Evolutionary conservation across 2,329 filamentous ascomycete genomes (phyloP).

Genomic region (Thermomyces lanuginosus): DNA sequence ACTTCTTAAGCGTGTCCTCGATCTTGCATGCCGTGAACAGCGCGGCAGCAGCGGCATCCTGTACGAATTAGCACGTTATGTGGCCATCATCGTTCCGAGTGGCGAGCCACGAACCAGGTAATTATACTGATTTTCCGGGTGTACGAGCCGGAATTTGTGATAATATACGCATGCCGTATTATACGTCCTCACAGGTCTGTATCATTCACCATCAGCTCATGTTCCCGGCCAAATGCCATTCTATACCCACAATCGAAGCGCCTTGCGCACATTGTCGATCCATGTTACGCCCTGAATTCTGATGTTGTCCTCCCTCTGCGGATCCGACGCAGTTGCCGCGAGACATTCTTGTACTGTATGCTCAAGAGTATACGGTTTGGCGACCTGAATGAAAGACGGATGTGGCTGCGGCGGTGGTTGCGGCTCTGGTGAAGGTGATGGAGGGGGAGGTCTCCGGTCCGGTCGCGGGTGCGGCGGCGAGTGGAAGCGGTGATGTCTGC

Average conservation of each 20-base stretch:
- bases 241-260: constrained; percentile 54
- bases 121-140: constrained; percentile 73
- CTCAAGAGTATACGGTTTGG: constrained; percentile 66
- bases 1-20: constrained; percentile 96
- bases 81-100: neutral
- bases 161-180: constrained; percentile 85
- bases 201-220: constrained; percentile 3
- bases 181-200: constrained; percentile 77
- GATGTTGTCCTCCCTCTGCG: constrained; percentile 62
- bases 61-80: constrained; percentile 6
- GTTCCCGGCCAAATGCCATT: neutral
- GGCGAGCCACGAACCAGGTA: constrained; percentile 33
- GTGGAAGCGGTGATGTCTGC: constrained; percentile 3
- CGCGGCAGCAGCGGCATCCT: constrained; percentile 75
- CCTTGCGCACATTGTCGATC: constrained; percentile 69
- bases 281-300: constrained; percentile 74
- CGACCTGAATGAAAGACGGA: constrained; percentile 47
- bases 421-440: constrained; percentile 2
- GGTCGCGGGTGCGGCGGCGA: constrained; percentile 1
- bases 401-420: constrained; percentile 31
- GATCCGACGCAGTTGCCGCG: constrained; percentile 51
- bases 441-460: constrained; percentile 2
- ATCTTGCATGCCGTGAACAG: constrained; percentile 92
- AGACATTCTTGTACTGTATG: constrained; percentile 61
- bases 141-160: constrained; percentile 77